phyloP scores from a whole-genome alignment of 108 stramenopile genomes.

The Pseudonitzschia pungens region DNA sequence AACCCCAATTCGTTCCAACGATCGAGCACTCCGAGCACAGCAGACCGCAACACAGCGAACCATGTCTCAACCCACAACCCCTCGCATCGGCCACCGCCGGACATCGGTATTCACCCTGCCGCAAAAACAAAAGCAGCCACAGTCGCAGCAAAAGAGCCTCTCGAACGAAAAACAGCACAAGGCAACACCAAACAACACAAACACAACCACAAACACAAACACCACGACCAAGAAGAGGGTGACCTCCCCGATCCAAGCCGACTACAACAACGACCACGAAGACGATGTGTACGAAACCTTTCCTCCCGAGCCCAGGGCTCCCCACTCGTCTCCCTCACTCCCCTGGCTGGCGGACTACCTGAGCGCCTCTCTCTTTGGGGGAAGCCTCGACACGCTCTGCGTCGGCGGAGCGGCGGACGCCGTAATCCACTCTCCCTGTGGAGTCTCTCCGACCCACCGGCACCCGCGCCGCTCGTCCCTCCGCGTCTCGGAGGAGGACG shows the following conservation, averaged over 20 bases:
- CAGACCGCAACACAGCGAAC: neutral
- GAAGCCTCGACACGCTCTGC: neutral
- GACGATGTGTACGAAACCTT: neutral
- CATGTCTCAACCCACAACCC: neutral
- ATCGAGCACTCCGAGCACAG: neutral
- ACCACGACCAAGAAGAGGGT: too few species aligned
- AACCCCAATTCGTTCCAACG: neutral
- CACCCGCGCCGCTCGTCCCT: too few species aligned
- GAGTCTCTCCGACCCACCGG: neutral
- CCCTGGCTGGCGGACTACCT: slow-evolving; percentile 4
- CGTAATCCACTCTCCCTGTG: too few species aligned
- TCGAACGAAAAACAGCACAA: too few species aligned
- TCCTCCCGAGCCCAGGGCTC: neutral
- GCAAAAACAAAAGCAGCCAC: neutral
- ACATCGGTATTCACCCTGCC: slow-evolving; percentile 2
- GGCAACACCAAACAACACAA: too few species aligned
- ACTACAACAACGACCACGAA: neutral
- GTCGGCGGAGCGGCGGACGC: neutral
- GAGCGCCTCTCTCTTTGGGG: neutral
- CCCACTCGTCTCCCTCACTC: neutral
- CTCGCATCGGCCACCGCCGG: neutral
- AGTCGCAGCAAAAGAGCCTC: neutral
- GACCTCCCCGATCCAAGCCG: neutral
- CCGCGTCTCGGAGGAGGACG: too few species aligned
- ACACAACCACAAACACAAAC: too few species aligned